Evolutionary conservation across 345 rosid genomes (phyloP).

Genomic region (Schrenkiella parvula): DNA sequence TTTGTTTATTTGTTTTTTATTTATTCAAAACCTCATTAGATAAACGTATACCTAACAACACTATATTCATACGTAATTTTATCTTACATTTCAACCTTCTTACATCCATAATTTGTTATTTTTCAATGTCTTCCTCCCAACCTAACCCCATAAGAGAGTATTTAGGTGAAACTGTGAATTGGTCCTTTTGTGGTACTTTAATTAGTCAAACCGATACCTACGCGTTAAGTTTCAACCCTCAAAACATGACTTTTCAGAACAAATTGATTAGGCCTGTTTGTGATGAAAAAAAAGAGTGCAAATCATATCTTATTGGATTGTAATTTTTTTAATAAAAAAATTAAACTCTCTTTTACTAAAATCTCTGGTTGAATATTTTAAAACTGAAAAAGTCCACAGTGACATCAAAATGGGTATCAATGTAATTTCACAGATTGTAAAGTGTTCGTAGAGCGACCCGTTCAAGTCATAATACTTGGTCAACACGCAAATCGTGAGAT

Average conservation of each 20-base stretch:
- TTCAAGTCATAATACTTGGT: conserved; percentile 34
- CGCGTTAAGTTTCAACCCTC: conserved; percentile 17
- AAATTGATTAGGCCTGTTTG: not conserved
- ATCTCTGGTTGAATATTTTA: too few species aligned
- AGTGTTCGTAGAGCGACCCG: conserved; percentile 13
- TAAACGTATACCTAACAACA: not conserved
- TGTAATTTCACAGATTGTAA: not conserved
- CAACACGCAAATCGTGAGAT: conserved; percentile 20
- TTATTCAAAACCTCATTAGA: not conserved
- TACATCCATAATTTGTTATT: not conserved
- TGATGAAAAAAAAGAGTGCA: too few species aligned
- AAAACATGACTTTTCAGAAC: conserved; percentile 7
- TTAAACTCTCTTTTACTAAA: too few species aligned
- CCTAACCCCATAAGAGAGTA: not conserved
- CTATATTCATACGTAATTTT: not conserved
- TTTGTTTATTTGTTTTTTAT: not conserved
- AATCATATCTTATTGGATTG: not conserved
- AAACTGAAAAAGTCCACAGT: not conserved
- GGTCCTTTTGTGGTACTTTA: not conserved
- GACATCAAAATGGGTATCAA: not conserved
- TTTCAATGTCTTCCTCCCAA: not conserved
- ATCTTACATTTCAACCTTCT: conserved; percentile 8
- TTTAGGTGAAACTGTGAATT: conserved; percentile 23
- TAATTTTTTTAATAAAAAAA: not conserved
- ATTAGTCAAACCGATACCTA: conserved; percentile 5